Evolutionary conservation across 768 basidiomycete species (phyloP), one percentile per base, ranked within the genome.

Genomic region (Suillus plorans): DNA sequence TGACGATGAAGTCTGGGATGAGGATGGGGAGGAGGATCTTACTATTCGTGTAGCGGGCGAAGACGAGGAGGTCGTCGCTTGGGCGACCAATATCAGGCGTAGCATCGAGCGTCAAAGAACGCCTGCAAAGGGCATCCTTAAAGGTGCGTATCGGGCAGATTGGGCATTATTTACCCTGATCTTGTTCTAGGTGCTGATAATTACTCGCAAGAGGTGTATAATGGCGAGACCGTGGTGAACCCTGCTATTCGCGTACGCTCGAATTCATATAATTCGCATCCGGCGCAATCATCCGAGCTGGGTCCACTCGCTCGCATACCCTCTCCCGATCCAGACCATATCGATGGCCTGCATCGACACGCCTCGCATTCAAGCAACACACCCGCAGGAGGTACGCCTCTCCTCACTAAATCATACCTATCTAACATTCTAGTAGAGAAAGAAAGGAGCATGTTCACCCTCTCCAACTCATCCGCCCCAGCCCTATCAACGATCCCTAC

Each of bases 381-480:
- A 61, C 64, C 69, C 57, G 34, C 66, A 6, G 70, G 73, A 70
- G 75, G 74, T 75, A 70, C 8, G 50, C 25, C 16, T 28, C 7
- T 28, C 1, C 5, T 0, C 28, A 25, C 1, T 8, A 28, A 7
- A 50, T 25, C 50, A 28, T 79, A 89, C 36, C 71, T 78, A 68
- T 80, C 64, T 77, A 77, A 65, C 70, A 57, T 68, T 77, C 63
- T 79, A 56, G 74, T 78, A 59, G 64, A 83, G 22, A 66, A 80
- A 67, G 76, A 80, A 66, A 71, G 76, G 44, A 76, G 75, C 80
- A 80, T 93, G 34, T 97, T 94, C 81, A 87, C 84, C 67, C 89
- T 96, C 71, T 88, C 95, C n/a, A 86, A 81, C 77, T 94, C 91
- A 18, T 97, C 95, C 13, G 95, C 95, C 1, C 97, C 97, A 0